These are phyloP conservation scores for Carpinus viminea DNA, from an alignment of 306 rosid species.

Conservation along the genomic window DNA sequence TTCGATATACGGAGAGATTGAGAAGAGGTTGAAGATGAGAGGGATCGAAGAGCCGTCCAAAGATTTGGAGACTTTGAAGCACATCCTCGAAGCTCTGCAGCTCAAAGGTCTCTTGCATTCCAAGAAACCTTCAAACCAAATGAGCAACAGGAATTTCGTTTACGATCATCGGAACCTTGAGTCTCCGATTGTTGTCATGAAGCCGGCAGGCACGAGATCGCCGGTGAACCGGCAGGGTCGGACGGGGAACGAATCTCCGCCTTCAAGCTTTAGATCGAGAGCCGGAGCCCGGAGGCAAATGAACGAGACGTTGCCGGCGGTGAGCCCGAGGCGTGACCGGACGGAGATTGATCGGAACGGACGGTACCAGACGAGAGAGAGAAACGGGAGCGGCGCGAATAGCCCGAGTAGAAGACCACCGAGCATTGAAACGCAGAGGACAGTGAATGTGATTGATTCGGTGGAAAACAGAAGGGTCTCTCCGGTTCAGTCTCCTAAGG, in stretches of 20 bases:
- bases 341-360: conserved; percentile 38
- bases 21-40: conserved; percentile 67
- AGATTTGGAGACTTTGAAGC: conserved; percentile 75
- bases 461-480: conserved; percentile 61
- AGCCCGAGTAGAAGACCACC: conserved; percentile 55
- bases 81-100: conserved; percentile 81
- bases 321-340: conserved; percentile 44
- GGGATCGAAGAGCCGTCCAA: conserved; percentile 74
- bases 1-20: conserved; percentile 62
- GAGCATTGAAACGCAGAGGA: conserved; percentile 50
- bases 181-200: conserved; percentile 75
- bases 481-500: conserved; percentile 71
- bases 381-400: conserved; percentile 35
- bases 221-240: conserved; percentile 40
- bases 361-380: conserved; percentile 39
- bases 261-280: conserved; percentile 48
- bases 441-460: conserved; percentile 22
- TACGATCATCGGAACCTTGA: conserved; percentile 38
- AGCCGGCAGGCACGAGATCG: conserved; percentile 40
- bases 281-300: conserved; percentile 40
- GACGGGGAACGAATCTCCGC: conserved; percentile 51
- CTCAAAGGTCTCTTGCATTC: conserved; percentile 90
- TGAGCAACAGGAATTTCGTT: conserved; percentile 42
- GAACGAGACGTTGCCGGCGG: conserved; percentile 25
- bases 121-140: conserved; percentile 28